Percentiles rank a stretch among this genome's conserved stretches.
Evolutionary conservation across 176 grass and related monocot species (phyloP).

Genomic region (Musa troglodytarum): DNA sequence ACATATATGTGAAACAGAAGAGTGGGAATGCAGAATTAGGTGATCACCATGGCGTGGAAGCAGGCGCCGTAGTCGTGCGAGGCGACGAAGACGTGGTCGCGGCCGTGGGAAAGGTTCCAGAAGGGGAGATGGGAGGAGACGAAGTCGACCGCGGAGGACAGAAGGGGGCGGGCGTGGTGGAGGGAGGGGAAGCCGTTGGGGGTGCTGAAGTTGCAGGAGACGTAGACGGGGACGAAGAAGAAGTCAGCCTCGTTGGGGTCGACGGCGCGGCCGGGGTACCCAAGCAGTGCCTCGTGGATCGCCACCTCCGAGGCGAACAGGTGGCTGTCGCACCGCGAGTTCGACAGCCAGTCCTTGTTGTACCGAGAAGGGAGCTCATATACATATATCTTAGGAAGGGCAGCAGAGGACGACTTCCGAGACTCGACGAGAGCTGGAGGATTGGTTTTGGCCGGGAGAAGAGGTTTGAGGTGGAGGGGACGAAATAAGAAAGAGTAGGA

Average conservation of each 20-base stretch:
- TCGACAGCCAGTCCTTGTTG: conserved; percentile 46
- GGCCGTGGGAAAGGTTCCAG: no score
- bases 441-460: background rate
- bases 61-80: conserved; percentile 11
- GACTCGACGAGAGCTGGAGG: conserved; percentile 16
- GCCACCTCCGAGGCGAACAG: conserved; percentile 81
- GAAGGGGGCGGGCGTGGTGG: conserved; percentile 42
- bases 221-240: conserved; percentile 77
- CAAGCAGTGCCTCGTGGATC: conserved; percentile 53
- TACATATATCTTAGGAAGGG: conserved; percentile 36
- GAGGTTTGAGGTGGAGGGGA: conserved; percentile 8
- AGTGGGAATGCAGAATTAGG: no score
- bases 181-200: conserved; percentile 64
- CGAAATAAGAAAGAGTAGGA: conserved; percentile 3
- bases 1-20: no score
- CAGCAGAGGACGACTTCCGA: conserved; percentile 4
- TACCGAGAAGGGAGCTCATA: conserved; percentile 59
- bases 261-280: conserved; percentile 22
- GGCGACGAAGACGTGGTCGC: no score
- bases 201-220: conserved; percentile 19
- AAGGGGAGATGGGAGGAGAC: conserved; percentile 21
- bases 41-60: conserved; percentile 70
- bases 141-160: conserved; percentile 43
- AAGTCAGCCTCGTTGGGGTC: conserved; percentile 53
- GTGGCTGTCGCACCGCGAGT: conserved; percentile 50